Evolutionary conservation across 441 rosid genomes (phyloP).

Genomic region (Sinapis alba): DNA sequence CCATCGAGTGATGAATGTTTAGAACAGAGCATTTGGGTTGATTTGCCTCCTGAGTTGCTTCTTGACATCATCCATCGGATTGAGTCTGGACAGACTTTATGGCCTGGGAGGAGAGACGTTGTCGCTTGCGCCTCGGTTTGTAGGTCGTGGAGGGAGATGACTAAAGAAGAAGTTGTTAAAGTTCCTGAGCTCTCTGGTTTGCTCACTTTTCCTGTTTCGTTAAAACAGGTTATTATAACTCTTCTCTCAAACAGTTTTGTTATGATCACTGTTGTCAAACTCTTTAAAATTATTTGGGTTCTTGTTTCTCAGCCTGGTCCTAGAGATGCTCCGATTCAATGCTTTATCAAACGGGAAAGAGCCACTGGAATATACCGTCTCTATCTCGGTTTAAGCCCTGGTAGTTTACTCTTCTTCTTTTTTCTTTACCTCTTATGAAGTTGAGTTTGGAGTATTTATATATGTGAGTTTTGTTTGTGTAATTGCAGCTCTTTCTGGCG

Average conservation of each 20-base stretch:
- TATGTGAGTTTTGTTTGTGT: constrained; percentile 1
- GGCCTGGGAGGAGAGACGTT: constrained; percentile 86
- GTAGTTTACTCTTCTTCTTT: constrained; percentile 41
- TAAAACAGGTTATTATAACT: constrained; percentile 67
- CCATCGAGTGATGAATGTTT: constrained; percentile 9
- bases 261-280: not conserved
- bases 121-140: constrained; percentile 89
- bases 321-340: constrained; percentile 80
- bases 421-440: not conserved
- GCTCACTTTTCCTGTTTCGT: constrained; percentile 75
- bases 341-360: constrained; percentile 84
- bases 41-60: constrained; percentile 83
- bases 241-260: not conserved
- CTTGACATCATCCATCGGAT: constrained; percentile 64
- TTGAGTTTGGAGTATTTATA: not conserved
- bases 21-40: constrained; percentile 65
- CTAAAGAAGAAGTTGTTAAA: constrained; percentile 57
- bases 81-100: constrained; percentile 55
- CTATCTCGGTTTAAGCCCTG: constrained; percentile 86
- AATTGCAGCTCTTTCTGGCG: constrained; percentile 75
- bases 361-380: constrained; percentile 66
- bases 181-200: constrained; percentile 73
- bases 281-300: too few relatives aligned
- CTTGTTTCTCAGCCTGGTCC: constrained; percentile 72
- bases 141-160: constrained; percentile 76